Percentiles rank a stretch among this genome's conserved stretches.
These are phyloP conservation scores for Torulaspora maleeae DNA, from an alignment of 805 yeast genomes.

Conservation along the genomic window DNA sequence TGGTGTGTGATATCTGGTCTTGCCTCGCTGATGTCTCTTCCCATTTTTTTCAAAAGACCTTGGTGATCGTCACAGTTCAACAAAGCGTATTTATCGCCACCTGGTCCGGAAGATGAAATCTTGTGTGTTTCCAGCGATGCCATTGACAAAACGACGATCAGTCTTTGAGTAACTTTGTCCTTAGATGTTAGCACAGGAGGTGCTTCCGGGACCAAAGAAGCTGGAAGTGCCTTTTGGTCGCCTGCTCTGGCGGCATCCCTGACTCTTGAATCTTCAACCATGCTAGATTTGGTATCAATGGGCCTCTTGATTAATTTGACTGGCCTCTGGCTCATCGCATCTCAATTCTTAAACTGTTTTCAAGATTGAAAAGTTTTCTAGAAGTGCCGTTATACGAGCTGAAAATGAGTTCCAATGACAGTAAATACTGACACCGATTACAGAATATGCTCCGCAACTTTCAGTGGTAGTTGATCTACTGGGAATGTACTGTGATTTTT, in stretches of 20 bases:
- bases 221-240: slow-evolving; percentile 45
- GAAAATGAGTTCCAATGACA: neutral
- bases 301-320: neutral
- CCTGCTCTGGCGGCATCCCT: slow-evolving; percentile 41
- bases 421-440: neutral
- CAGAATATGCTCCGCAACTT: too few relatives aligned
- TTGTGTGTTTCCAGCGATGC: slow-evolving; percentile 96
- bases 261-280: slow-evolving; percentile 48
- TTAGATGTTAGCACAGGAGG: slow-evolving; percentile 76
- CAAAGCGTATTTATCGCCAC: slow-evolving; percentile 88
- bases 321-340: slow-evolving; percentile 1
- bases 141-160: slow-evolving; percentile 90
- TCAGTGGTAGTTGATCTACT: too few relatives aligned
- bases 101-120: slow-evolving; percentile 69
- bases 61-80: slow-evolving; percentile 98
- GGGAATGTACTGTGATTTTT: too few relatives aligned
- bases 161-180: slow-evolving; percentile 80
- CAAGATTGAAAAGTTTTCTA: slow-evolving; percentile 13
- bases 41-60: slow-evolving; percentile 90
- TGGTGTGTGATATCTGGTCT: slow-evolving; percentile 99
- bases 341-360: neutral
- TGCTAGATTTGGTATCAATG: slow-evolving; percentile 11
- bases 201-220: slow-evolving; percentile 80
- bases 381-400: slow-evolving; percentile 8
- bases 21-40: slow-evolving; percentile 95